Conservation (phyloP, 2,329 filamentous ascomycete genomes). For the Phialophora chinensis region DNA sequence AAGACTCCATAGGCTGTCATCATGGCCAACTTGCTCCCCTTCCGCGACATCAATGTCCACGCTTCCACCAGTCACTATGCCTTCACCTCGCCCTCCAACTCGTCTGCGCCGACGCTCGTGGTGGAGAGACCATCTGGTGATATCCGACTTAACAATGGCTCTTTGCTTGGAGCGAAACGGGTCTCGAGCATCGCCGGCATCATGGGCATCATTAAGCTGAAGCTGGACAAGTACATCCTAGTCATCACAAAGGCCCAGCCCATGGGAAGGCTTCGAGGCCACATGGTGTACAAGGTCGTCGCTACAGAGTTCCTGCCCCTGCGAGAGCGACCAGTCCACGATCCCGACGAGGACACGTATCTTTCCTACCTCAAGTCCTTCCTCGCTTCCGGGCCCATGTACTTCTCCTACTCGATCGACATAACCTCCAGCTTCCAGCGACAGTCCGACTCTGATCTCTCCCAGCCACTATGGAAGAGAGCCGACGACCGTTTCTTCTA, state of each 20-base stretch:
- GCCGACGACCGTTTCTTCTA: slow-evolving; percentile 98
- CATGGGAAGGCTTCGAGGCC: slow-evolving; percentile 88
- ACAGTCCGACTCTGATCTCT: slow-evolving; percentile 76
- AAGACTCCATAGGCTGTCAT: slow-evolving; percentile 13
- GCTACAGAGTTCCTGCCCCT: slow-evolving; percentile 92
- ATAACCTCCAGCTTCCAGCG: slow-evolving; percentile 97
- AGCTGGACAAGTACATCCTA: slow-evolving; percentile 95
- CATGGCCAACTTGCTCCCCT: slow-evolving; percentile 64
- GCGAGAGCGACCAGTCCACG: slow-evolving; percentile 84
- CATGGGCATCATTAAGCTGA: slow-evolving; percentile 88
- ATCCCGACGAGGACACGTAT: slow-evolving; percentile 93
- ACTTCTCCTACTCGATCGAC: slow-evolving; percentile 97
- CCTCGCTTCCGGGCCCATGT: slow-evolving; percentile 85
- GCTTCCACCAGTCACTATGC: slow-evolving; percentile 90
- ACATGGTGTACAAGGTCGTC: slow-evolving; percentile 93
- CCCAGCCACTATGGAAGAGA: slow-evolving; percentile 82
- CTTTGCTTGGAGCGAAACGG: slow-evolving; percentile 75
- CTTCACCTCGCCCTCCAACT: slow-evolving; percentile 93
- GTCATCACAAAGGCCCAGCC: slow-evolving; percentile 93
- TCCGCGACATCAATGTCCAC: slow-evolving; percentile 96
- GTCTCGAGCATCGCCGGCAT: slow-evolving; percentile 96
- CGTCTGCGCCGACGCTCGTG: slow-evolving; percentile 83
- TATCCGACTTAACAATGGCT: slow-evolving; percentile 80
- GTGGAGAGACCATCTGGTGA: slow-evolving; percentile 93
- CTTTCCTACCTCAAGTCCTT: slow-evolving; percentile 79